These are phyloP conservation scores for Euptelea pleiosperma DNA, from an alignment of 164 flowering plant genomes.

Conservation along the genomic window DNA sequence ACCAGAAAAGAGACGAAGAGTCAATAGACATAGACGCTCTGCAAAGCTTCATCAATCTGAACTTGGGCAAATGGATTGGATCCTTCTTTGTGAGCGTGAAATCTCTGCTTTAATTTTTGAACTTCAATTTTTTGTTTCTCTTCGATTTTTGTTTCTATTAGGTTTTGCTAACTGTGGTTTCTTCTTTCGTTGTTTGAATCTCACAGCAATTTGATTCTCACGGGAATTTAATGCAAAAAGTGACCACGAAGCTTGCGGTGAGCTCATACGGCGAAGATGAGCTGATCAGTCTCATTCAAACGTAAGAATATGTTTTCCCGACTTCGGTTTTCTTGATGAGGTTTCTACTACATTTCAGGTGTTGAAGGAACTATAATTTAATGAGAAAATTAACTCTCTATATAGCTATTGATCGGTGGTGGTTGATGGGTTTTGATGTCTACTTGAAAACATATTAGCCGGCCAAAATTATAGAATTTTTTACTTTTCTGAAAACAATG, in stretches of 20 bases:
- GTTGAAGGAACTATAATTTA: neutral
- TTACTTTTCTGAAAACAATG: too few species aligned
- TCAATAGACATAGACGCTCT: conserved; percentile 55
- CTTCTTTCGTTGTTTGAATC: conserved; percentile 10
- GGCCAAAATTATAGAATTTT: too few species aligned
- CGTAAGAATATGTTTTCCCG: conserved; percentile 50
- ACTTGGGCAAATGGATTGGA: conserved; percentile 73
- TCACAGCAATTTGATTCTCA: conserved; percentile 78
- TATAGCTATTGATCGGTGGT: neutral
- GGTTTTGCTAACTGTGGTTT: neutral
- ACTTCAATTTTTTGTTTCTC: neutral
- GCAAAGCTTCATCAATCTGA: conserved; percentile 58
- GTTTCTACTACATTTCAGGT: too few species aligned
- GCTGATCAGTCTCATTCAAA: conserved; percentile 83
- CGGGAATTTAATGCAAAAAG: conserved; percentile 66
- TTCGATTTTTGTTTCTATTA: neutral
- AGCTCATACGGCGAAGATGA: conserved; percentile 93
- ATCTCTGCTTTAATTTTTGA: neutral
- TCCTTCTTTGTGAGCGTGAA: conserved; percentile 47
- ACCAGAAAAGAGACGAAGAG: conserved; percentile 19
- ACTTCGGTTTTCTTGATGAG: too few species aligned
- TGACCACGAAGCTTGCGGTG: conserved; percentile 64
- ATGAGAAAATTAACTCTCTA: neutral
- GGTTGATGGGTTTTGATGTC: too few species aligned
- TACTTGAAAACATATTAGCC: too few species aligned